Percentiles rank a stretch among this genome's conserved stretches.
These are phyloP conservation scores for Sporothrix phasma DNA, from an alignment of 2,329 filamentous ascomycete genomes.

Conservation along the genomic window DNA sequence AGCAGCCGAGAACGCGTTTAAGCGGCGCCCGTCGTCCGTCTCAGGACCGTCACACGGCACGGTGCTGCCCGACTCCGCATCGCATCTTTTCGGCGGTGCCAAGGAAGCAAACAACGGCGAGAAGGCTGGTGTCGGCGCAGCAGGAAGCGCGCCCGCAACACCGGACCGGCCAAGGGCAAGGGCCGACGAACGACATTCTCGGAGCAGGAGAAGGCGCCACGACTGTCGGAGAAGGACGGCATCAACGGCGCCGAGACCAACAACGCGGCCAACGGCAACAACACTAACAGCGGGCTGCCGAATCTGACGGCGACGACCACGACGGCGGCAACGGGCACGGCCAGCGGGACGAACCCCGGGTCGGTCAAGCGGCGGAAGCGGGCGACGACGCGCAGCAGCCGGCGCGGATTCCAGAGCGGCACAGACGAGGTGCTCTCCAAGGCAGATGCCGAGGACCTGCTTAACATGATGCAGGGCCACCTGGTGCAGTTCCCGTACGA, in stretches of 20 bases:
- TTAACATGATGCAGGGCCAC: conserved; percentile 76
- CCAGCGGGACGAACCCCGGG: conserved; percentile 22
- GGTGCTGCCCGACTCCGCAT: background rate
- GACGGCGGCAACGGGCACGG: conserved; percentile 12
- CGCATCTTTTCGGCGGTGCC: background rate
- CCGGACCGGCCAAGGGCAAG: background rate
- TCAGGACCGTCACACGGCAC: conserved; percentile 2
- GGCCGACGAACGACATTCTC: conserved; percentile 47
- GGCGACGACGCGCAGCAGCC: conserved; percentile 59
- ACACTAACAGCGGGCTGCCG: background rate
- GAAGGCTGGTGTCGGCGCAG: background rate
- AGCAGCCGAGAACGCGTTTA: conserved; percentile 24
- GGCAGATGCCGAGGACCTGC: conserved; percentile 69
- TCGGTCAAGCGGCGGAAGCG: conserved; percentile 55
- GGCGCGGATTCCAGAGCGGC: conserved; percentile 50
- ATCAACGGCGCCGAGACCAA: conserved; percentile 10
- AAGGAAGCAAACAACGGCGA: conserved; percentile 19
- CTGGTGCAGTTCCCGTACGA: conserved; percentile 92
- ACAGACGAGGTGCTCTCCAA: conserved; percentile 67
- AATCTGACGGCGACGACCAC: conserved; percentile 16
- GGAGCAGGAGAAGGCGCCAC: conserved; percentile 36
- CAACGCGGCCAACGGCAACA: conserved; percentile 15
- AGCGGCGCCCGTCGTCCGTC: conserved; percentile 14
- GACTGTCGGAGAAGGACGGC: conserved; percentile 9
- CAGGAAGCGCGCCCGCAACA: background rate